These are phyloP conservation scores for Globisporangium nunn DNA, from an alignment of 352 stramenopile species.

Conservation along the genomic window DNA sequence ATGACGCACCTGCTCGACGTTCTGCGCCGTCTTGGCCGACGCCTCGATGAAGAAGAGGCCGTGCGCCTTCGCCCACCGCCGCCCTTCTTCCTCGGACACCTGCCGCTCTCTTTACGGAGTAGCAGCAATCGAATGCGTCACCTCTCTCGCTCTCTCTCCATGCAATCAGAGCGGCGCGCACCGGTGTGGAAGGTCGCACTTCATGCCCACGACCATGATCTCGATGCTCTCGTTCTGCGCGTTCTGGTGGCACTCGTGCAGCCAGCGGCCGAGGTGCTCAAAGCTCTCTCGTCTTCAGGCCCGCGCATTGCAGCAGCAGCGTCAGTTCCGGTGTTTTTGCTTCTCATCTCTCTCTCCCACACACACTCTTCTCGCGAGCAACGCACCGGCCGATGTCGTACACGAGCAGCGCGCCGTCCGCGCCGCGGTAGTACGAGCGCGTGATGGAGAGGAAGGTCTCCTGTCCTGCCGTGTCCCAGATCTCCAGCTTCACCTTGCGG, in stretches of 20 bases:
- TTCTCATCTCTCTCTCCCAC: too few species aligned
- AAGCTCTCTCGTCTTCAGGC: constrained; percentile 71
- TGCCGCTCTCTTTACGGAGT: constrained; percentile 29
- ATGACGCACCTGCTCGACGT: constrained; percentile 63
- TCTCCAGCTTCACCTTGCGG: constrained; percentile 97
- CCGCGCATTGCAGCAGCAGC: too few species aligned
- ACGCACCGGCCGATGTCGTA: too few species aligned
- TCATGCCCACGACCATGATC: constrained; percentile 86
- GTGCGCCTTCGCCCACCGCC: constrained; percentile 47
- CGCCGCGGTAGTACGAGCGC: constrained; percentile 96
- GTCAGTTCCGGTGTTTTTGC: too few species aligned
- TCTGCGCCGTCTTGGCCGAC: constrained; percentile 72
- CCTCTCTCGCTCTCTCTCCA: too few species aligned
- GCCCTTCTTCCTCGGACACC: constrained; percentile 62
- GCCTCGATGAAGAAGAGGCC: constrained; percentile 82
- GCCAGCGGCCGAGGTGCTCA: constrained; percentile 63
- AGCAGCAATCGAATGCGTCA: background rate
- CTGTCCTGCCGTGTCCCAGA: constrained; percentile 98
- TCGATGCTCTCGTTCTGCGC: constrained; percentile 79
- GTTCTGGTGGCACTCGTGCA: constrained; percentile 82
- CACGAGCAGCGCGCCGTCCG: too few species aligned
- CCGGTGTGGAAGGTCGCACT: constrained; percentile 53
- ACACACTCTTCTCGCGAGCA: too few species aligned
- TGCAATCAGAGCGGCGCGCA: constrained; percentile 10
- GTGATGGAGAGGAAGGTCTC: constrained; percentile 97